phyloP scores from a whole-genome alignment of 108 stramenopile species.

The Cyclotella sp. region DNA sequence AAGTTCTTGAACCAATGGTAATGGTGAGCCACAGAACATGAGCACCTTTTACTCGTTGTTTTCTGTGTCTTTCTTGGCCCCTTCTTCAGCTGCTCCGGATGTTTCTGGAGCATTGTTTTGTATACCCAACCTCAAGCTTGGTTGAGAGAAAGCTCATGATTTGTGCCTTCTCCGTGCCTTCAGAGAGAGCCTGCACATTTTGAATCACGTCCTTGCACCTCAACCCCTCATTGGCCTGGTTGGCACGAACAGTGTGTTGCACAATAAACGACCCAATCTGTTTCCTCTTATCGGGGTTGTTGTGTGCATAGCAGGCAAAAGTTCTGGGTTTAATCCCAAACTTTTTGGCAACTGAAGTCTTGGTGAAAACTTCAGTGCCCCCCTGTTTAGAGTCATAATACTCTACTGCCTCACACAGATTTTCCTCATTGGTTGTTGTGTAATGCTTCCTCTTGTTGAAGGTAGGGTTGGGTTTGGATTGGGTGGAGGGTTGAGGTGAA shows the following conservation, averaged over 20 bases:
- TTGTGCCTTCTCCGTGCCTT: neutral
- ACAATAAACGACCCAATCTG: neutral
- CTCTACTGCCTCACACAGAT: neutral
- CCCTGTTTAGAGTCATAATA: neutral
- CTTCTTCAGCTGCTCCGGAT: neutral
- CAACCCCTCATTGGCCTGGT: neutral
- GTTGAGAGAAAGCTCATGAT: neutral
- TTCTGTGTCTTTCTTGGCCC: neutral
- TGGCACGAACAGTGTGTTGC: neutral
- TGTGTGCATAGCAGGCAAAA: neutral
- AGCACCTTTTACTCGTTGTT: neutral
- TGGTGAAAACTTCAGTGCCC: neutral
- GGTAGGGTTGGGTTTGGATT: too few relatives aligned
- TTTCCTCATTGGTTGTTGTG: neutral
- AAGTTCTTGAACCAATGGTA: neutral
- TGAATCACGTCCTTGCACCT: neutral
- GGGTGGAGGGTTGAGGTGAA: too few relatives aligned
- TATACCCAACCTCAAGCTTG: neutral
- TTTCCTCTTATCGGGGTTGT: too few relatives aligned
- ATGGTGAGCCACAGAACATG: neutral
- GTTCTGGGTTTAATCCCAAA: neutral
- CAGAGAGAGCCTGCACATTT: neutral
- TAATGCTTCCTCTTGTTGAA: neutral
- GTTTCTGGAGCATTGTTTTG: neutral
- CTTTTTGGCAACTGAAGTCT: neutral